phyloP scores from a whole-genome alignment of 306 rosid genomes.

The Dryas drummondii region DNA sequence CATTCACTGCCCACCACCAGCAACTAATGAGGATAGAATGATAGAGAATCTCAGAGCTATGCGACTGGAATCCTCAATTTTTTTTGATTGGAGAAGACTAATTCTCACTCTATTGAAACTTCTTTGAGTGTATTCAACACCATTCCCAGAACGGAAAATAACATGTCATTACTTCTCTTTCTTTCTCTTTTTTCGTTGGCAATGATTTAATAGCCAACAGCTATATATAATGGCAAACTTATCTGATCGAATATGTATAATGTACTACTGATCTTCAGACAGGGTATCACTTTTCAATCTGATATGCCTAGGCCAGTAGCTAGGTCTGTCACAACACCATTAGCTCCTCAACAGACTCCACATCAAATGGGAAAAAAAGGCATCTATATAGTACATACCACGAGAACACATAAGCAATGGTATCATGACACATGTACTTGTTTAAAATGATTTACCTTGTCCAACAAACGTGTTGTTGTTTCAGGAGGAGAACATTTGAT shows the following conservation, averaged over 20 bases:
- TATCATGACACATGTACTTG: background rate
- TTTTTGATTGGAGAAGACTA: too few species aligned
- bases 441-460: slow-evolving; percentile 50
- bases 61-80: too few species aligned
- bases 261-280: background rate
- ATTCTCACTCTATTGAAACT: background rate
- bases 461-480: slow-evolving; percentile 85
- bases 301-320: background rate
- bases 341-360: background rate
- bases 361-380: background rate
- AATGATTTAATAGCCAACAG: background rate
- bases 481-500: slow-evolving; percentile 87
- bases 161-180: background rate
- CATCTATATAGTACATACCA: background rate
- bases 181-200: background rate
- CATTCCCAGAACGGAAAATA: background rate
- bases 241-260: background rate
- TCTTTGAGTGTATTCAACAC: background rate
- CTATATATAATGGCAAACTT: too few species aligned
- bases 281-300: background rate
- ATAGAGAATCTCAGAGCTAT: background rate
- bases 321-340: background rate
- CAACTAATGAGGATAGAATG: background rate
- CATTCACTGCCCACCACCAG: background rate
- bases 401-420: background rate